Evolutionary conservation across 176 grass and related monocot genomes (phyloP).

Genomic region (Paspalum notatum): DNA sequence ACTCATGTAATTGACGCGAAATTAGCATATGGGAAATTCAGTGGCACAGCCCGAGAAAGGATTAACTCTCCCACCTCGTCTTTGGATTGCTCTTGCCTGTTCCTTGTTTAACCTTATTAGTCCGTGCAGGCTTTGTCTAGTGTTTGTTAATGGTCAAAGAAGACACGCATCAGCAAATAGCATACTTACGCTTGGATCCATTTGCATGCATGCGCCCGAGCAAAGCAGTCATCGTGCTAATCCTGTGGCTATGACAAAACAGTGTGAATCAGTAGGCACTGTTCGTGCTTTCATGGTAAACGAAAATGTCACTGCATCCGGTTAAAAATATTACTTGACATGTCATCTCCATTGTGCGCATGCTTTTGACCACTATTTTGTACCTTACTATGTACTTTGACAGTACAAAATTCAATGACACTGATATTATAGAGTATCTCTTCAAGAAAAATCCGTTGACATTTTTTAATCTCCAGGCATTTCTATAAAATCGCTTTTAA

Average conservation of each 20-base stretch:
- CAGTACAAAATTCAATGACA: background rate
- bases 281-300: background rate
- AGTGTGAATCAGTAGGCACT: slow-evolving; percentile 9
- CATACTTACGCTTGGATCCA: background rate
- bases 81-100: background rate
- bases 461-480: too few species aligned
- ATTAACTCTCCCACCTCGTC: background rate
- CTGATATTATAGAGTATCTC: background rate
- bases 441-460: background rate
- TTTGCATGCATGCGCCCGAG: background rate
- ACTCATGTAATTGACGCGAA: too few species aligned
- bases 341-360: too few species aligned
- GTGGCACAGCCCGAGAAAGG: too few species aligned
- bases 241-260: slow-evolving; percentile 19
- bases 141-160: background rate
- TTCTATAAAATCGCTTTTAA: too few species aligned
- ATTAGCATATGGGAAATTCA: too few species aligned
- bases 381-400: too few species aligned
- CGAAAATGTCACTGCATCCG: background rate
- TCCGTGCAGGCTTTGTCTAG: background rate
- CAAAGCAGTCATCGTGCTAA: background rate
- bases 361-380: background rate
- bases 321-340: background rate
- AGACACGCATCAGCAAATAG: too few species aligned
- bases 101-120: background rate